phyloP scores from a whole-genome alignment of 768 basidiomycete genomes.

The Rhodocollybia butyracea region DNA sequence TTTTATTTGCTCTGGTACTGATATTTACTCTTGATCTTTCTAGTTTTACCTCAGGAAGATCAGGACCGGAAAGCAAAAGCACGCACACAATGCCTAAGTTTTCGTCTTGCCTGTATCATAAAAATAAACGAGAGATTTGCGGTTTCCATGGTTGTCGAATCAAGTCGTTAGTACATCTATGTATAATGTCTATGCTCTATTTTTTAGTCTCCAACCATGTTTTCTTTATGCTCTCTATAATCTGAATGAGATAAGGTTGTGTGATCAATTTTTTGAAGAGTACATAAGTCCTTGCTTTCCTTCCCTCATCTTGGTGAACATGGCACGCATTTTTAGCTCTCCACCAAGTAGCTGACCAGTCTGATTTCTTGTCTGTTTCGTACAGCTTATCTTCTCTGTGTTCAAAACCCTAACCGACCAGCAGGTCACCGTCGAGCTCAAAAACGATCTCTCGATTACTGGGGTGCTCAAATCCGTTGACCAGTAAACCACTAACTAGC shows the following conservation, averaged over 20 bases:
- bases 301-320: not conserved
- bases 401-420: constrained; percentile 97
- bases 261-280: not conserved
- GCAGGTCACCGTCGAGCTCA: constrained; percentile 93
- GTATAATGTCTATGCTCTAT: constrained; percentile 8
- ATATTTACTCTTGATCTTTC: constrained; percentile 18
- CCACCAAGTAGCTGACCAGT: not conserved
- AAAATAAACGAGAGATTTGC: not conserved
- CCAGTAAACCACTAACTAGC: constrained; percentile 67
- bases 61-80: constrained; percentile 93
- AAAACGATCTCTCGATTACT: constrained; percentile 97
- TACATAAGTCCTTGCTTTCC: not conserved
- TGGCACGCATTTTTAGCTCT: constrained; percentile 4
- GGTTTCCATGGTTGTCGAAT: not conserved
- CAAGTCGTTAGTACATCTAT: constrained; percentile 1
- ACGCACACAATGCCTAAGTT: constrained; percentile 56
- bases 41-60: constrained; percentile 96
- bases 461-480: constrained; percentile 97
- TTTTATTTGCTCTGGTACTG: not conserved
- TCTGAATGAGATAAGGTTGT: not conserved
- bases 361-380: constrained; percentile 12
- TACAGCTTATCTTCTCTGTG: constrained; percentile 87
- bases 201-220: not conserved
- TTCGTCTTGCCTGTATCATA: constrained; percentile 7
- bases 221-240: not conserved